Evolutionary conservation across 1,139 yeast species (phyloP).

Genomic region (Pichia sp.): DNA sequence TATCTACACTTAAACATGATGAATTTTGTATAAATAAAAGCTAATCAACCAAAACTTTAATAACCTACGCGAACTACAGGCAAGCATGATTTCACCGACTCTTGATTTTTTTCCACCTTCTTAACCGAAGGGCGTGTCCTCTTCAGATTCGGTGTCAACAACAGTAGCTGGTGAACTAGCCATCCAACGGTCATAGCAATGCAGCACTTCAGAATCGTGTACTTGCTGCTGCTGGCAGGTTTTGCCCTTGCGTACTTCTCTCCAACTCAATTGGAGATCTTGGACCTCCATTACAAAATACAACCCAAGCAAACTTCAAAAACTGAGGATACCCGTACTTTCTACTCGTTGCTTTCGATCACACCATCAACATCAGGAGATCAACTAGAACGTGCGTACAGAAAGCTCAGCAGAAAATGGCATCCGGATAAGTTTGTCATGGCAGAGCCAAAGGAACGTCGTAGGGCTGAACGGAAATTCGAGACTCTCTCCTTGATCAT

Average conservation of each 20-base stretch:
- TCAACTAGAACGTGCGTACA: constrained; percentile 72
- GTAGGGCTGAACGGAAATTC: constrained; percentile 52
- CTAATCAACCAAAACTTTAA: background rate
- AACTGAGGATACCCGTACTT: constrained; percentile 11
- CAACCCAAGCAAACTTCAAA: constrained; percentile 14
- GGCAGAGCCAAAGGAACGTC: constrained; percentile 35
- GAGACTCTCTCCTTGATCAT: constrained; percentile 73
- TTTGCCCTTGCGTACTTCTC: constrained; percentile 18
- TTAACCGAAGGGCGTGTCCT: background rate
- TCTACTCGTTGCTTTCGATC: constrained; percentile 17
- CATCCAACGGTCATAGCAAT: background rate
- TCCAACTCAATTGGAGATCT: constrained; percentile 16
- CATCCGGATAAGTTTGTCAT: constrained; percentile 76
- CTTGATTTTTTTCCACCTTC: background rate
- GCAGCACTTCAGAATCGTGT: background rate
- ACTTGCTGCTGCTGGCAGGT: constrained; percentile 6
- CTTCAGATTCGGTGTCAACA: background rate
- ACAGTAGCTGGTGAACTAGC: background rate
- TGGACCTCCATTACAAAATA: constrained; percentile 18
- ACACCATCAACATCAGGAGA: constrained; percentile 9
- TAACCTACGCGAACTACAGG: background rate
- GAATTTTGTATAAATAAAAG: background rate
- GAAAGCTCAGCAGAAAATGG: constrained; percentile 61
- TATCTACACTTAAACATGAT: background rate
- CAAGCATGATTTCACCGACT: background rate